Evolutionary conservation across 2,329 filamentous ascomycete species (phyloP), one percentile per base, ranked within the genome.

Genomic region (Paramyrothecium roridum): DNA sequence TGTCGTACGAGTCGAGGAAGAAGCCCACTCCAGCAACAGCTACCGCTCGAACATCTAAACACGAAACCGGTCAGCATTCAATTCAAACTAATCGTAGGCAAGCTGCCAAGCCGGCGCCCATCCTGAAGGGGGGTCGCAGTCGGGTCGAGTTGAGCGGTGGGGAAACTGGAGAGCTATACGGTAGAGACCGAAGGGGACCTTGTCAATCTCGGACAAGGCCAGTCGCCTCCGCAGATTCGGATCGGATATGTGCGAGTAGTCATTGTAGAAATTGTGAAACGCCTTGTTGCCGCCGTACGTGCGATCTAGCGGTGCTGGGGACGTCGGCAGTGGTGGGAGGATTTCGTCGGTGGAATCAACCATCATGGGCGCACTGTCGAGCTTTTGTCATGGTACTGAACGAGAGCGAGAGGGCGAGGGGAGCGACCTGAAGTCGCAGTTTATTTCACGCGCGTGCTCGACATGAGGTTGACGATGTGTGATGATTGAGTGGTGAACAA

Each of bases 21-120:
- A 95, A 93, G 52, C 90, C 90, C 56, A 91, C 86, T 50, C 90
- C 90, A 23, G 90, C 89, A 3, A 93, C 89, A 8, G 89, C 72
- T 3, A 91, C 80, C 54, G 89, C 87, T 49, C 89, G 84, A 23
- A 92, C 78, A 72, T 93, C 73, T 78, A 30, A 30, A 48, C 17
- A 22, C 6, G 8, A 48, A 8, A 13, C 37, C 26, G 10, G 26
- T 30, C 26, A 30, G 26, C 26, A 30, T 10, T 30, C 26, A 30
- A 6, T 10, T 30, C 10, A 4, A 30, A 30, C 4, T 30, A 10
- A 30, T 10, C 26, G 26, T 30, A 10, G 26, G 26, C 26, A 63
- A 57, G 34, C 56, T 54, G 37, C 50, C 26, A 10, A 47, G 13
- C 45, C 45, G 13, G 19, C 8, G 26, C 26, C 6, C 26, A 10